phyloP scores from a whole-genome alignment of 2,329 filamentous ascomycete species.

The Endoconidiophora laricicola region DNA sequence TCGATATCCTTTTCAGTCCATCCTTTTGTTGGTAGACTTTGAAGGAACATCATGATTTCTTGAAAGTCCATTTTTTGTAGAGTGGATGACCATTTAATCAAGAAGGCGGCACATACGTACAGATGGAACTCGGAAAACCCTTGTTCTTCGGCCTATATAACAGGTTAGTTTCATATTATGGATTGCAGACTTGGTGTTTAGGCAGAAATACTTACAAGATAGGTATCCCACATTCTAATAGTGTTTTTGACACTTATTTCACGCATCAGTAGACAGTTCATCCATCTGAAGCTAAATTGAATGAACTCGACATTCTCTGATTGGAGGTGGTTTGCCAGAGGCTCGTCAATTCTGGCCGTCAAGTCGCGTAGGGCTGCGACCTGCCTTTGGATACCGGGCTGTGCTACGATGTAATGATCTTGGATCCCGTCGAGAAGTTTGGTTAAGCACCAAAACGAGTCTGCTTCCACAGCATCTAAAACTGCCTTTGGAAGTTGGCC shows the following conservation, averaged over 20 bases:
- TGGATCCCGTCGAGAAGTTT: slow-evolving; percentile 98
- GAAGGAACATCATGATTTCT: slow-evolving; percentile 98
- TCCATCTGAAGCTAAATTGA: slow-evolving; percentile 98
- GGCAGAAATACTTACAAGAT: slow-evolving; percentile 50
- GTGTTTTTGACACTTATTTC: slow-evolving; percentile 94
- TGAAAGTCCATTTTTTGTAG: slow-evolving; percentile 95
- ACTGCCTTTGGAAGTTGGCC: slow-evolving; percentile 82
- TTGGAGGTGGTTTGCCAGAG: slow-evolving; percentile 75
- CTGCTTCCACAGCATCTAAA: slow-evolving; percentile 88
- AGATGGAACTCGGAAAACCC: slow-evolving; percentile 97
- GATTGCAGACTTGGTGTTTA: neutral
- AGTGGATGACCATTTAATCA: slow-evolving; percentile 96
- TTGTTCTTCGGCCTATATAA: slow-evolving; percentile 74
- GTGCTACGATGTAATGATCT: slow-evolving; percentile 96
- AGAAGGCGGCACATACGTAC: slow-evolving; percentile 92
- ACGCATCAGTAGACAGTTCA: slow-evolving; percentile 97
- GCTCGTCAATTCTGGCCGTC: slow-evolving; percentile 73
- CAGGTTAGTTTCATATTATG: neutral
- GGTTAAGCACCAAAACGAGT: slow-evolving; percentile 96
- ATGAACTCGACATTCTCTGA: slow-evolving; percentile 92
- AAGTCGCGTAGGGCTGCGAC: slow-evolving; percentile 78
- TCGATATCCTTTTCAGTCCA: slow-evolving; percentile 99
- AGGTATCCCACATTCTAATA: slow-evolving; percentile 99
- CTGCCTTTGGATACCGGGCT: slow-evolving; percentile 90
- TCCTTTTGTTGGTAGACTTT: slow-evolving; percentile 75